phyloP scores from a whole-genome alignment of 805 yeast genomes.

The Wickerhamiella azymoides region DNA sequence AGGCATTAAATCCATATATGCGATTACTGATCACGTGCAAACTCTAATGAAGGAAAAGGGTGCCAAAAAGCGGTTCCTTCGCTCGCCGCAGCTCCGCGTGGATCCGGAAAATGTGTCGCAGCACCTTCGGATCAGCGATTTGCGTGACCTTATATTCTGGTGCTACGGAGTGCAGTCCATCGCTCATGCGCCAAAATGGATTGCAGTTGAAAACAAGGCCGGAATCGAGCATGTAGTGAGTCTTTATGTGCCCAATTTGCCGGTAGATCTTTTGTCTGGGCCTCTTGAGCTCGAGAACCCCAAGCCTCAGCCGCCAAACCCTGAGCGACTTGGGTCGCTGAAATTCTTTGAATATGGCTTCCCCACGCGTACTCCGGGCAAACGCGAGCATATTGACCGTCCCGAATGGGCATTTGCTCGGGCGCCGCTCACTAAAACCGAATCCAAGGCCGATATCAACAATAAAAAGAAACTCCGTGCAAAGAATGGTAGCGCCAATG shows the following conservation, averaged over 20 bases:
- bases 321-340: slow-evolving; percentile 25
- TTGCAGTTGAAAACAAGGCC: slow-evolving; percentile 34
- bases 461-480: slow-evolving; percentile 28
- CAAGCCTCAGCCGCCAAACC: slow-evolving; percentile 14
- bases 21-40: slow-evolving; percentile 4
- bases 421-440: slow-evolving; percentile 44
- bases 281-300: slow-evolving; percentile 33
- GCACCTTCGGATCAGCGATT: slow-evolving; percentile 21
- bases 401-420: slow-evolving; percentile 41
- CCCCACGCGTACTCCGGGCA: slow-evolving; percentile 54
- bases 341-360: slow-evolving; percentile 31
- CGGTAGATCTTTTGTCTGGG: background rate
- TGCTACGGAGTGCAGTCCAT: slow-evolving; percentile 28
- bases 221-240: slow-evolving; percentile 42
- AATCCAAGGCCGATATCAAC: slow-evolving; percentile 17
- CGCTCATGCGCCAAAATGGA: slow-evolving; percentile 34
- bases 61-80: background rate
- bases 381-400: slow-evolving; percentile 40
- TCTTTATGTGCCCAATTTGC: slow-evolving; percentile 53
- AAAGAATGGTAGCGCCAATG: background rate
- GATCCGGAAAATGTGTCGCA: slow-evolving; percentile 5
- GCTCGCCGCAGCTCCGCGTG: slow-evolving; percentile 3
- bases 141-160: slow-evolving; percentile 36
- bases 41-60: background rate
- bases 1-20: background rate